Conservation (phyloP, 2,329 filamentous ascomycete genomes). For the Penicillium sp. region DNA sequence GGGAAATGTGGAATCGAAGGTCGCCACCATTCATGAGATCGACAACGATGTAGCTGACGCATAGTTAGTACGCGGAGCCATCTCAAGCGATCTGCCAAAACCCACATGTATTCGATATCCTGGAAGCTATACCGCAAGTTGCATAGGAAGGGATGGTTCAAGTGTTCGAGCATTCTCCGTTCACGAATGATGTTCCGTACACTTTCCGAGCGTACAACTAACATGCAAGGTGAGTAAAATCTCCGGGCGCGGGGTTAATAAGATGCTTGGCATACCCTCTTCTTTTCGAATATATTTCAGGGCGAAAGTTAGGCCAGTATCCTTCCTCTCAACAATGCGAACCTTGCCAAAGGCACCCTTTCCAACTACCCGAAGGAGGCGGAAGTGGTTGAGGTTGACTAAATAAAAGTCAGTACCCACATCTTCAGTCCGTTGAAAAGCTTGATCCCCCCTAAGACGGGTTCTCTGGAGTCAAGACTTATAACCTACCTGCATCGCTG, state of each 20-base stretch:
- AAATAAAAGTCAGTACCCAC: slow-evolving; percentile 21
- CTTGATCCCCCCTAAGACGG: slow-evolving; percentile 3
- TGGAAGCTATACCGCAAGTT: slow-evolving; percentile 99
- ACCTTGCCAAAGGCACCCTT: slow-evolving; percentile 99
- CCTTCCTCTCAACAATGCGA: slow-evolving; percentile 95
- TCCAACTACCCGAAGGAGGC: slow-evolving; percentile 88
- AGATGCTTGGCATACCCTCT: slow-evolving; percentile 61
- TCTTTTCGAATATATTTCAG: slow-evolving; percentile 98
- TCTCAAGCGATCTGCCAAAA: neutral
- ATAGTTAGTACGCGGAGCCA: slow-evolving; percentile 21
- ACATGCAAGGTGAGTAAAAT: slow-evolving; percentile 23
- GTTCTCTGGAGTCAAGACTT: neutral
- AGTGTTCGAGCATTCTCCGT: slow-evolving; percentile 93
- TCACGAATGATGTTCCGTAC: slow-evolving; percentile 98
- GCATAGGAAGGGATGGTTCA: slow-evolving; percentile 97
- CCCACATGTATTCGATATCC: slow-evolving; percentile 97
- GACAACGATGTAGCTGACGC: slow-evolving; percentile 79
- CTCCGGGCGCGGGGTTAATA: neutral
- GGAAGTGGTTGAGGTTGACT: slow-evolving; percentile 98
- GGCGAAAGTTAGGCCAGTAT: slow-evolving; percentile 89
- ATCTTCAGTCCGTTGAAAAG: neutral
- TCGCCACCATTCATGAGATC: slow-evolving; percentile 98
- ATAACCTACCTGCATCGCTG: slow-evolving; percentile 80
- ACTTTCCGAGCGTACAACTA: slow-evolving; percentile 95
- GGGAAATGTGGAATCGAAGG: slow-evolving; percentile 92